phyloP scores from a whole-genome alignment of 192 early-diverging fungal species.

The Phlyctochytrium bullatum region DNA sequence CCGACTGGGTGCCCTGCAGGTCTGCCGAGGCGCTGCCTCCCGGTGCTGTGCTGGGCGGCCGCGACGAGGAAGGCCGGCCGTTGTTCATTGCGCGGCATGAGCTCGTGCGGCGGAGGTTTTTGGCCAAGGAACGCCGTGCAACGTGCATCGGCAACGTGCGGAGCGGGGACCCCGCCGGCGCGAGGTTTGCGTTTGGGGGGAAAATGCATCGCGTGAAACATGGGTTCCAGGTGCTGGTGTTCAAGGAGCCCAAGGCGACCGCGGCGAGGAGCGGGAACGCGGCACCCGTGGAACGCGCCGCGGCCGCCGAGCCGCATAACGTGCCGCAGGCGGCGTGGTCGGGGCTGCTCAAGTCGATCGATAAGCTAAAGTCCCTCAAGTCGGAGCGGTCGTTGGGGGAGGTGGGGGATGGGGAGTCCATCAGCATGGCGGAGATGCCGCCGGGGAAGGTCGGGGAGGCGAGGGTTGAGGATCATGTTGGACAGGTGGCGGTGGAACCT shows the following conservation, averaged over 20 bases:
- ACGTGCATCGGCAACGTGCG: neutral
- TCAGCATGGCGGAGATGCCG: no score
- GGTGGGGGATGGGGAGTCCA: no score
- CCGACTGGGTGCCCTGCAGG: conserved; percentile 3
- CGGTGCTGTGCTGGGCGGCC: conserved; percentile 3
- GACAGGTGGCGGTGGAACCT: no score
- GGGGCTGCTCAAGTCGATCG: neutral
- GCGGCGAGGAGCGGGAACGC: neutral
- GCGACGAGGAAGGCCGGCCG: conserved; percentile 10
- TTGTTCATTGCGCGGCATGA: conserved; percentile 7
- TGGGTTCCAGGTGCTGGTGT: neutral
- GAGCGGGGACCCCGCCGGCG: neutral
- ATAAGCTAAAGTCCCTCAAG: neutral
- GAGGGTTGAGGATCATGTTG: no score
- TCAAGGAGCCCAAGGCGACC: neutral
- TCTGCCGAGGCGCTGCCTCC: neutral
- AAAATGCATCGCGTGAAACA: neutral
- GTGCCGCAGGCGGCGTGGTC: neutral
- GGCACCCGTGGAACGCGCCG: no score
- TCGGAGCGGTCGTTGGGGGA: no score
- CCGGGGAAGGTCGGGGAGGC: no score
- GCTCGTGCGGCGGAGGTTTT: neutral
- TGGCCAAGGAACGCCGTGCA: neutral
- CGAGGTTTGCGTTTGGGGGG: neutral
- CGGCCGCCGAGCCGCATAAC: no score